A percentile compares a stretch with the other conserved stretches of the same genome.
Evolutionary conservation across 1,284 basidiomycete genomes (phyloP).

Genomic region (Papiliotrema laurentii): DNA sequence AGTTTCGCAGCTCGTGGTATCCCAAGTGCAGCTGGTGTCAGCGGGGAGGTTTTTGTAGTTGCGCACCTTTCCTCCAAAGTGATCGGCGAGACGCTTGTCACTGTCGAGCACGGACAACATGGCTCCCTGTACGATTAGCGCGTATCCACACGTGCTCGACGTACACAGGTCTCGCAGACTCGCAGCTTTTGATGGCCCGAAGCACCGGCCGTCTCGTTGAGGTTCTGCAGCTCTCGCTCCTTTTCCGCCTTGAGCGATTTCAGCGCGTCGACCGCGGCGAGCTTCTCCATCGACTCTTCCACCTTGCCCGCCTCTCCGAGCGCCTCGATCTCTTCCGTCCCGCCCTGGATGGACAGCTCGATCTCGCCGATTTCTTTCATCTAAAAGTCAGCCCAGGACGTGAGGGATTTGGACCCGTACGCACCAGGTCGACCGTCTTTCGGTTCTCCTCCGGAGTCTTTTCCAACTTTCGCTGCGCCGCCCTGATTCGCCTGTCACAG

Average conservation of each 20-base stretch:
- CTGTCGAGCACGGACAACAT: slow-evolving; percentile 97
- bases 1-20: slow-evolving; percentile 94
- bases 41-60: not conserved
- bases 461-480: slow-evolving; percentile 89
- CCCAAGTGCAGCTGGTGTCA: slow-evolving; percentile 86
- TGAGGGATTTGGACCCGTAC: slow-evolving; percentile 16
- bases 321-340: slow-evolving; percentile 95
- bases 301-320: slow-evolving; percentile 96
- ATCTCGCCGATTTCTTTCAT: slow-evolving; percentile 99
- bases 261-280: slow-evolving; percentile 94
- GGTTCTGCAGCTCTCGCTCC: slow-evolving; percentile 92
- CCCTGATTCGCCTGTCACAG: slow-evolving; percentile 91
- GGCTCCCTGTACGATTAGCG: slow-evolving; percentile 55
- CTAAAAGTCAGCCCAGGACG: slow-evolving; percentile 47
- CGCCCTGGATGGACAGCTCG: slow-evolving; percentile 95
- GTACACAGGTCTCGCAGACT: slow-evolving; percentile 94
- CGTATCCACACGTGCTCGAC: slow-evolving; percentile 4
- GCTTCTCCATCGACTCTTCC: slow-evolving; percentile 95
- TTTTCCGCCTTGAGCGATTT: slow-evolving; percentile 95
- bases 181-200: slow-evolving; percentile 98
- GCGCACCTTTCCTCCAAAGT: slow-evolving; percentile 96
- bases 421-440: slow-evolving; percentile 89
- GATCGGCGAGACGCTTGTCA: slow-evolving; percentile 96
- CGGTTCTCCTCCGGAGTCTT: slow-evolving; percentile 99
- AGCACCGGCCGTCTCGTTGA: slow-evolving; percentile 97